Percentiles rank a stretch among this genome's conserved stretches.
Evolutionary conservation across 2,329 filamentous ascomycete genomes (phyloP).

Genomic region (Aureobasidium mangrovei): DNA sequence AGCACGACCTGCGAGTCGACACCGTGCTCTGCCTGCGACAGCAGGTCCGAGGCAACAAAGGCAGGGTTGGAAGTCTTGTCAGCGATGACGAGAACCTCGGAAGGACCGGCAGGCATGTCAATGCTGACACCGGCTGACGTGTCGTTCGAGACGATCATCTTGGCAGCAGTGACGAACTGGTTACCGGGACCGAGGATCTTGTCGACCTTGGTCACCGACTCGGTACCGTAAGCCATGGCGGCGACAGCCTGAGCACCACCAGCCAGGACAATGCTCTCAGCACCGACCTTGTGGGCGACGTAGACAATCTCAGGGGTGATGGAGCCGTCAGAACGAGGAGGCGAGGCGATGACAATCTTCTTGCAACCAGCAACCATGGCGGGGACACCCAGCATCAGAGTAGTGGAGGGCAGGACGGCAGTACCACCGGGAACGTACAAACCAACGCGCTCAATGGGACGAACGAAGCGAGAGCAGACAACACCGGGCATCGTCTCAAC

Average conservation of each 20-base stretch:
- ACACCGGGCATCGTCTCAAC: slow-evolving; percentile 99
- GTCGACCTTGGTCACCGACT: slow-evolving; percentile 91
- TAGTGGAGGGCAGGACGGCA: slow-evolving; percentile 91
- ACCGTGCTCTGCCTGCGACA: slow-evolving; percentile 94
- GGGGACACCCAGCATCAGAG: slow-evolving; percentile 94
- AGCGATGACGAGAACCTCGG: slow-evolving; percentile 91
- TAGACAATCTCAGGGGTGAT: slow-evolving; percentile 97
- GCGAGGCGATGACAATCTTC: slow-evolving; percentile 88
- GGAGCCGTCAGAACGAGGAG: slow-evolving; percentile 78
- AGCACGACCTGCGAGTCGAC: slow-evolving; percentile 92
- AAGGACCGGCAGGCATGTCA: slow-evolving; percentile 96
- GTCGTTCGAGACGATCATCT: slow-evolving; percentile 97
- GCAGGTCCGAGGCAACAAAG: slow-evolving; percentile 88
- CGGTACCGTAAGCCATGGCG: slow-evolving; percentile 93
- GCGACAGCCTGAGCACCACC: slow-evolving; percentile 93
- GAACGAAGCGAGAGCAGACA: slow-evolving; percentile 82
- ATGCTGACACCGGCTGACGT: slow-evolving; percentile 92
- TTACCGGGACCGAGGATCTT: slow-evolving; percentile 98
- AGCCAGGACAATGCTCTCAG: slow-evolving; percentile 89
- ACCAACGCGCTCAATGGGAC: slow-evolving; percentile 92
- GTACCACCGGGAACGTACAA: slow-evolving; percentile 94
- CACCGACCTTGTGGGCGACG: slow-evolving; percentile 90
- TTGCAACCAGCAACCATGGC: slow-evolving; percentile 96
- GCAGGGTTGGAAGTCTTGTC: slow-evolving; percentile 82
- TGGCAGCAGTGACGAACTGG: slow-evolving; percentile 95